Evolutionary conservation across 2,329 filamentous ascomycete genomes (phyloP).

Genomic region (Xylaria sp.): DNA sequence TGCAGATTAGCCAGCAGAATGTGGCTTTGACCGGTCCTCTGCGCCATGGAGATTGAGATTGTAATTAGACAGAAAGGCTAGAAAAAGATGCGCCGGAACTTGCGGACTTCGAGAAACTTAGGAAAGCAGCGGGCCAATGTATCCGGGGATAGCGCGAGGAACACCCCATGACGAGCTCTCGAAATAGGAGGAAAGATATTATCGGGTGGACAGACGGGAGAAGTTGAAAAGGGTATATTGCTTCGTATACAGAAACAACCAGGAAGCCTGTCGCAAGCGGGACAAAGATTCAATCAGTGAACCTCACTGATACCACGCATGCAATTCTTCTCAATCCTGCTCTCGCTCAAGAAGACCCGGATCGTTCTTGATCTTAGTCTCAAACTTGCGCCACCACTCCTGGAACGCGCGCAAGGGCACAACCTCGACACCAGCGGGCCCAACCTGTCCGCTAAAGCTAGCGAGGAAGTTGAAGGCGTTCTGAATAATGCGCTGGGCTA

Average conservation of each 20-base stretch:
- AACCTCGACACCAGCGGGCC: slow-evolving; percentile 65
- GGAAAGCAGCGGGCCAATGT: neutral
- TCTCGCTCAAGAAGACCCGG: slow-evolving; percentile 81
- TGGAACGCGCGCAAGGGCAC: slow-evolving; percentile 93
- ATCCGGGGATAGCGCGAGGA: too few relatives aligned
- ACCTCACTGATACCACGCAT: neutral
- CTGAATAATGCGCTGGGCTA: slow-evolving; percentile 90
- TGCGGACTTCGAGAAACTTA: neutral
- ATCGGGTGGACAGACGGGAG: neutral
- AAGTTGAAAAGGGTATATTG: neutral
- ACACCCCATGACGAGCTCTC: neutral
- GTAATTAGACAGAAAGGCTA: too few relatives aligned
- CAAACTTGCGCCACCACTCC: slow-evolving; percentile 98
- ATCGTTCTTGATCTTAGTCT: slow-evolving; percentile 76
- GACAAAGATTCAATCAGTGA: neutral
- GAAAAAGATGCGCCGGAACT: neutral
- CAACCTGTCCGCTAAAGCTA: slow-evolving; percentile 67
- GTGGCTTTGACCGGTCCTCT: neutral
- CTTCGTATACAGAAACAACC: neutral
- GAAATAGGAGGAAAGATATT: neutral
- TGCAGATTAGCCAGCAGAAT: neutral
- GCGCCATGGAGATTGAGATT: too few relatives aligned
- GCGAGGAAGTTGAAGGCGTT: slow-evolving; percentile 97
- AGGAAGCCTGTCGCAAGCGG: neutral
- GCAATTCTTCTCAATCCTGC: slow-evolving; percentile 35